A percentile compares a stretch with the other conserved stretches of the same genome.
phyloP scores from a whole-genome alignment of 2,329 filamentous ascomycete species.

The Biscogniauxia marginata region DNA sequence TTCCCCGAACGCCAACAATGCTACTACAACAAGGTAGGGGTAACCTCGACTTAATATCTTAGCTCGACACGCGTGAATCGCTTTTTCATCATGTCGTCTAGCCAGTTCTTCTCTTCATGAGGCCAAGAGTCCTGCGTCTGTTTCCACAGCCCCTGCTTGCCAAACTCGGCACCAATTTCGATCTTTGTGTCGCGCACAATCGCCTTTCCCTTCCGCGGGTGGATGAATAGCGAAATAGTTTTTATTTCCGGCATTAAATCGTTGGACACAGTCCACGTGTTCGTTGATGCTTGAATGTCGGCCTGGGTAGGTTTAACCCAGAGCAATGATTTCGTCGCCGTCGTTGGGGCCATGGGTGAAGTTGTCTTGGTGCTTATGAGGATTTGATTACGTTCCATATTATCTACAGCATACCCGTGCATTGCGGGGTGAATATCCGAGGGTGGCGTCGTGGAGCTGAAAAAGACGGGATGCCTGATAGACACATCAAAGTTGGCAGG shows the following conservation, averaged over 20 bases:
- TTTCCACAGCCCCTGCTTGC: constrained; percentile 26
- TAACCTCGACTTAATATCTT: constrained; percentile 19
- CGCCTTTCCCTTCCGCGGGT: constrained; percentile 3
- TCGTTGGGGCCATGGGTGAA: neutral
- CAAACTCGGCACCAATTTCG: constrained; percentile 11
- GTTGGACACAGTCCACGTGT: constrained; percentile 8
- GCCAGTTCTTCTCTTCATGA: constrained; percentile 22
- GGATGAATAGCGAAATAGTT: neutral
- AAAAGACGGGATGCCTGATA: constrained; percentile 35
- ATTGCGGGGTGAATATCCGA: constrained; percentile 32
- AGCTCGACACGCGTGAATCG: constrained; percentile 26
- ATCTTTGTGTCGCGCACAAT: constrained; percentile 1
- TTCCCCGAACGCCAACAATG: neutral
- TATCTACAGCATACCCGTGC: constrained; percentile 4
- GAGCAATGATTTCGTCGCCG: constrained; percentile 3
- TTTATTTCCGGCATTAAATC: neutral
- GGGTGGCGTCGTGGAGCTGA: constrained; percentile 21
- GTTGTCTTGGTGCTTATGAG: constrained; percentile 18
- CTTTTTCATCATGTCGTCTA: constrained; percentile 25
- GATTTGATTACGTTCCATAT: constrained; percentile 24
- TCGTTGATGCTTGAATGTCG: neutral
- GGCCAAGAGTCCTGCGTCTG: neutral
- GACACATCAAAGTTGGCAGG: constrained; percentile 27
- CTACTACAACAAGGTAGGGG: neutral
- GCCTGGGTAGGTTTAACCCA: constrained; percentile 8